Percentiles rank a stretch among this genome's conserved stretches.
phyloP scores from a whole-genome alignment of 2,329 filamentous ascomycete species.

The Dactylellina drechsleri region DNA sequence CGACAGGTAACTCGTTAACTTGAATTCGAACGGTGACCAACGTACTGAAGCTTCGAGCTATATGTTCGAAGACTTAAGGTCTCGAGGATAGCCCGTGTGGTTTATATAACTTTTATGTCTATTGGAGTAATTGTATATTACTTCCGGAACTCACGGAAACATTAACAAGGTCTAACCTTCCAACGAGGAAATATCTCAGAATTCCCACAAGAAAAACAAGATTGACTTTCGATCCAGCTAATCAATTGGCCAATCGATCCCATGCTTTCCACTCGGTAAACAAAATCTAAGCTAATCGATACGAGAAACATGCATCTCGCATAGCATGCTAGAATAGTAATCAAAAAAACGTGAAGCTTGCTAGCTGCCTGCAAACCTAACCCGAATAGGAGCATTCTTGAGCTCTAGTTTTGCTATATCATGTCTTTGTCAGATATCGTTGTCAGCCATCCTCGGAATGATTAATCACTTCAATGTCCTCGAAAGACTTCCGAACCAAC shows the following conservation, averaged over 20 bases:
- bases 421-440: slow-evolving; percentile 28
- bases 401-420: too few species aligned
- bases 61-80: too few species aligned
- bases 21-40: too few species aligned
- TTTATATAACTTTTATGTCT: neutral
- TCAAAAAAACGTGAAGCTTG: slow-evolving; percentile 10
- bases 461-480: slow-evolving; percentile 15
- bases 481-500: too few species aligned
- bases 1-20: too few species aligned
- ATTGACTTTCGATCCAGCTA: too few species aligned
- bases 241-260: slow-evolving; percentile 18
- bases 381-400: slow-evolving; percentile 7
- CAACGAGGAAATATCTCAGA: too few species aligned
- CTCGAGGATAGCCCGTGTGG: neutral
- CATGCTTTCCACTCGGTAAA: neutral
- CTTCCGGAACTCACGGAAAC: neutral
- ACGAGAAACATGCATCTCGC: neutral
- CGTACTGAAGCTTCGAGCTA: too few species aligned
- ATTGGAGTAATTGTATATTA: neutral
- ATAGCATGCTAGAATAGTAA: slow-evolving; percentile 22
- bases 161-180: too few species aligned
- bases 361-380: neutral
- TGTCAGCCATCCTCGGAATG: slow-evolving; percentile 8
- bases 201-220: too few species aligned
- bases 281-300: neutral